Evolutionary conservation across 2,329 filamentous ascomycete genomes (phyloP), one percentile per base, ranked within the genome.

Genomic region (Lachnellula cervina): DNA sequence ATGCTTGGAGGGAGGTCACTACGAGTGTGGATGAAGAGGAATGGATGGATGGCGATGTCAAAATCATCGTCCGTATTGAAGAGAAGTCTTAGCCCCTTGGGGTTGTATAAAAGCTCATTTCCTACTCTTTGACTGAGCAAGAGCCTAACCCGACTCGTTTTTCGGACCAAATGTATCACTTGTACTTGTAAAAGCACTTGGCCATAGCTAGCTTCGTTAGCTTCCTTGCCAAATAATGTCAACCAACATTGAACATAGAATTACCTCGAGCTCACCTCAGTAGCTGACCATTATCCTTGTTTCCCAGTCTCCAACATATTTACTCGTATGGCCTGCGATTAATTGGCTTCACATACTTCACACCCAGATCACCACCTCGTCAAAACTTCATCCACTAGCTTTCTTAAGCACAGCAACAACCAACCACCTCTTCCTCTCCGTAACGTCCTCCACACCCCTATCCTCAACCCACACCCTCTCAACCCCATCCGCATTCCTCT

Each of bases 341-440:
- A 8, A 21, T 21, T 21, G 28, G 8, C 28, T 2, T 32, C 40
- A 9, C 40, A 42, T 46, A 32, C 16, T 28, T 32, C 21, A 37
- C n/a, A 32, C 7, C 6, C 46, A n/a, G 11, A 16, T 37, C 17
- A 19, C 11, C 32, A 40, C 37, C 44, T 13, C n/a, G n/a, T 16
- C 51, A 3, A n/a, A 14, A 3, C 11, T 34, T 45, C 40, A 28
- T 32, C 25, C 48, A 21, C 17, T 52, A 8, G 43, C 61, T 54
- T 59, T 68, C 61, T 62, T 78, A 64, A 86, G 65, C 55, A 80
- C 72, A 4, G 76, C 80, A 54, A 89, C 75, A 4, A 82, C 81
- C n/a, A 89, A 72, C 87, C 87, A 90, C 60, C 83, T 79, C 73
- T 90, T 90, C 64, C 83, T 75, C 67, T 79, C 79, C 0, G 76